Base-by-base conservation (phyloP, 495 filamentous ascomycete species). In the Annulohypoxylon stygium region DNA sequence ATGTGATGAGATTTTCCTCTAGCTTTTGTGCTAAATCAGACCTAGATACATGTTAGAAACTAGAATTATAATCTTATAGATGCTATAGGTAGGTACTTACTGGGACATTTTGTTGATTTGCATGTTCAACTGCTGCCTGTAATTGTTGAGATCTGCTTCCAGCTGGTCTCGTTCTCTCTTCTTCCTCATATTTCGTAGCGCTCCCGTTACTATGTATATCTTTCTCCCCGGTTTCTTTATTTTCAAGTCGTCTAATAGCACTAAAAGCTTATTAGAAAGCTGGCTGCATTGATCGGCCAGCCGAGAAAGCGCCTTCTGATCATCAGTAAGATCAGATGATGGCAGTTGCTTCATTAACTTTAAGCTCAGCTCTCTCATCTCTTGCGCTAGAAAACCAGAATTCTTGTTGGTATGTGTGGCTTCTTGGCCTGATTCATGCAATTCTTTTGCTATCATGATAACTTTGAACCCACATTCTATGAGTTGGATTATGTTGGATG, bases 401-500 rank as follows among this genome's bases (percentile, higher is more conserved):
- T 54, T 57, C 11, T 33, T 18, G 34, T 69, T 51, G 36, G 65
- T 37, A 8, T 26, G 16, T 9, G 37, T 60, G 1, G 61, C 23
- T 6, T 69, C 54, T 45, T 69, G 10, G 12, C 60, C 61, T 11
- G 66, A 37, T 30, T 50, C 55, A 14, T 30, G 43, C 0, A 70
- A 26, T 39, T 63, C 61, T 16, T 41, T 51, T 16, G 61, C 58
- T 4, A 55, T 30, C 18, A 12, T 14, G 37, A 70, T 33, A 16
- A 62, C 61, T 16, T 34, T 61, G 26, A 57, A 70, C n/a, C 67
- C 71, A 18, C 43, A 67, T 6, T 74, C 71, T 37, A 74, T 55
- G 34, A 54, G 16, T 25, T 74, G 67, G 5, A 61, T 16, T 43
- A 74, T 54, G 14, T 74, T 74, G 36, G 45, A 65, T 20, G 60